Evolutionary conservation across 805 yeast species (phyloP).

Genomic region (Vanderwaltozyma verrucispora): DNA sequence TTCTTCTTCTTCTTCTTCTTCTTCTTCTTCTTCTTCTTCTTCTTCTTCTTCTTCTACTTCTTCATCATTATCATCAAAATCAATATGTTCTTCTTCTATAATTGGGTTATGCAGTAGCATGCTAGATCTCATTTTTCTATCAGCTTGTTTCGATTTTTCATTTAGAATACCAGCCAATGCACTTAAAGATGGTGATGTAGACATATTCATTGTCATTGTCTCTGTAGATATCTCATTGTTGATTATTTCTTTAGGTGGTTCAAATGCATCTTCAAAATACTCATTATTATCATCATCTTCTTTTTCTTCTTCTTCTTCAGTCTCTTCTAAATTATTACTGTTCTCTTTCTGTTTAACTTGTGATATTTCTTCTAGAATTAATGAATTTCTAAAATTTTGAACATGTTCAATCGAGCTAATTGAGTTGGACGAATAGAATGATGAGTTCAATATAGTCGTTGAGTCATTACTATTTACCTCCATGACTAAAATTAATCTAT

Average conservation of each 20-base stretch:
- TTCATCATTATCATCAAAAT: constrained; percentile 1
- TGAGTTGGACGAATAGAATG: constrained; percentile 24
- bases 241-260: too few relatives aligned
- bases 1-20: background rate
- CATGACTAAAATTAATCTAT: too few relatives aligned
- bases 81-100: constrained; percentile 17
- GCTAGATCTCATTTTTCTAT: constrained; percentile 13
- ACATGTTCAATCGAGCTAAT: constrained; percentile 25
- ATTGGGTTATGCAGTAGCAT: constrained; percentile 11
- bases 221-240: constrained; percentile 4
- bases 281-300: background rate
- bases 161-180: constrained; percentile 34
- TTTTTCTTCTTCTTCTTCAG: background rate
- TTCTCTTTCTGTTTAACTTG: constrained; percentile 3
- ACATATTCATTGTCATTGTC: constrained; percentile 27
- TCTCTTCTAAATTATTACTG: constrained; percentile 1
- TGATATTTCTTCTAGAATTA: constrained; percentile 21
- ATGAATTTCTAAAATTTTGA: constrained; percentile 25
- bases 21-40: background rate
- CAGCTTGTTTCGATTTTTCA: constrained; percentile 28
- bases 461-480: constrained; percentile 3
- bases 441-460: constrained; percentile 15
- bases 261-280: too few relatives aligned
- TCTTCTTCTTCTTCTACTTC: background rate
- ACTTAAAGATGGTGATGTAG: constrained; percentile 35